A percentile compares a stretch with the other conserved stretches of the same genome.
phyloP scores from a whole-genome alignment of 78 protist genomes.

The Protostelium mycophagum region DNA sequence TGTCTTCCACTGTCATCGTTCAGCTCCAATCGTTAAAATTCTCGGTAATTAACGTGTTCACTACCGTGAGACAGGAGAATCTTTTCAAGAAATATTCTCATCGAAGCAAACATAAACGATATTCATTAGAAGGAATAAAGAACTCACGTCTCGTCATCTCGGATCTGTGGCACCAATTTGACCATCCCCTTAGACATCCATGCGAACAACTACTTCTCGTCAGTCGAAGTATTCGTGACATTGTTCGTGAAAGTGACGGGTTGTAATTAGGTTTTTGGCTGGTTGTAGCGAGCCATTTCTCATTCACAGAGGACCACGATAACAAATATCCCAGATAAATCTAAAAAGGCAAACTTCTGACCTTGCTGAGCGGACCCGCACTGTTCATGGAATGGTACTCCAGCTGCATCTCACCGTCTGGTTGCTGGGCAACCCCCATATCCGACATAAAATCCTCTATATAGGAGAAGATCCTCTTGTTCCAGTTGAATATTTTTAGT shows the following conservation, averaged over 20 bases:
- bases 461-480: background rate
- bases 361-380: background rate
- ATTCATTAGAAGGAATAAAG: too few relatives aligned
- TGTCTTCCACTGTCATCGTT: background rate
- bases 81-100: too few relatives aligned
- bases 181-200: background rate
- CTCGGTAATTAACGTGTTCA: background rate
- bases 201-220: too few relatives aligned
- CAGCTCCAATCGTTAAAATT: too few relatives aligned
- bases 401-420: background rate
- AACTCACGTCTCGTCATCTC: background rate
- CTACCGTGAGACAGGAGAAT: too few relatives aligned
- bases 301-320: too few relatives aligned
- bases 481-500: background rate
- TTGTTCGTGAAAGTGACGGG: too few relatives aligned
- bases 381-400: background rate
- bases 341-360: background rate
- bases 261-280: too few relatives aligned
- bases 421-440: background rate
- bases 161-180: background rate
- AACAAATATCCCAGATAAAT: background rate
- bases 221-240: too few relatives aligned
- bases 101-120: too few relatives aligned
- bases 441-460: background rate
- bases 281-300: too few relatives aligned